Base-by-base conservation (phyloP, 495 filamentous ascomycete genomes). In the Daldinia caldariorum region DNA sequence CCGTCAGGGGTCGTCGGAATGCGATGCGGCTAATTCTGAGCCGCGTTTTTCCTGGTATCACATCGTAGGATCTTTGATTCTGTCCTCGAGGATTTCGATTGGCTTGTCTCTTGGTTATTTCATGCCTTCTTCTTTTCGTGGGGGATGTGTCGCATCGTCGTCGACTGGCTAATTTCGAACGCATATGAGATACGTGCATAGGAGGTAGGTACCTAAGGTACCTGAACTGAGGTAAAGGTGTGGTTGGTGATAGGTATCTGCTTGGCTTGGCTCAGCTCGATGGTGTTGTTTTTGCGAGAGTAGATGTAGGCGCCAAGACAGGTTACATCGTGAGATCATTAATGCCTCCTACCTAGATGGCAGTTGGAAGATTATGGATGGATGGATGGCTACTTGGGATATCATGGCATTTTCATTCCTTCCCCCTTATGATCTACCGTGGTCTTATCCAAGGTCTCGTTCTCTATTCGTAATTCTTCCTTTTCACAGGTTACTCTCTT, bases 41-140 rank as follows among this genome's bases (percentile, higher is more conserved):
- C 69, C 69, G 69, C 64, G 60, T 56, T 56, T 56, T 72, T 72
- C 69, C 64, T 68, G 55, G 64, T n/a, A 61, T 68, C 69, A 32
- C 59, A 72, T 66, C 69, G 38, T 68, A 55, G 41, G 26, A 71
- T 71, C 63, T 20, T 22, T 31, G 13, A 47, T 16, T 32, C n/a
- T n/a, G n/a, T n/a, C 31, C 1, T 38, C 20, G 20, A 32, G 37
- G 13, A 26, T 20, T 63, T 37, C 32, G 0, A 68, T 67, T 72
- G 69, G 69, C 41, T 56, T 20, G 31, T 49, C 54, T 49, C 18
- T 13, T 53, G 12, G 5, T 49, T 58, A 35, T 37, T 43, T 38
- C 16, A 55, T 26, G 59, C 50, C 54, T 31, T n/a, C n/a, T 32
- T 60, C 16, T 66, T 61, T 34, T 53, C 64, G 61, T 51, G 45